Conservation (phyloP, 768 basidiomycete genomes). For the Psilocybe cubensis region DNA sequence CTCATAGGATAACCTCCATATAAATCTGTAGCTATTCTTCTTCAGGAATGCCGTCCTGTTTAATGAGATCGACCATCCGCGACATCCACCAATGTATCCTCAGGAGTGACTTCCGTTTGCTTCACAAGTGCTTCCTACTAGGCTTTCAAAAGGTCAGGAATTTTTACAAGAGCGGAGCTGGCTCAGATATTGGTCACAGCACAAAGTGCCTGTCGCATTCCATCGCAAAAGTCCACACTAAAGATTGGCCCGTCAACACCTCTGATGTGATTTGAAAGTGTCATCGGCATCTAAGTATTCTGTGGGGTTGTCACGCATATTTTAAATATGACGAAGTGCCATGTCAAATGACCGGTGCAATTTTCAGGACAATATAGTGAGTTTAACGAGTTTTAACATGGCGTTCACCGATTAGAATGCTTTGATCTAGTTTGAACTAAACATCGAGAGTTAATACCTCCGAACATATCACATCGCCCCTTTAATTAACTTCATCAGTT, state of each 20-base stretch:
- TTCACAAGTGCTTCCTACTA: neutral
- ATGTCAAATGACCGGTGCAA: neutral
- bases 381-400: neutral
- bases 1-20: neutral
- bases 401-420: neutral
- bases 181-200: neutral
- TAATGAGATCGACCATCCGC: neutral
- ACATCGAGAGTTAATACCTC: neutral
- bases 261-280: neutral
- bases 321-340: neutral
- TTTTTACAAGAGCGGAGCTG: neutral
- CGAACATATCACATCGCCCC: neutral
- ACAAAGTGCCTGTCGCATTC: neutral
- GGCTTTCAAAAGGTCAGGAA: neutral
- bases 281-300: neutral
- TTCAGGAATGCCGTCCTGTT: neutral
- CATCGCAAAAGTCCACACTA: no score
- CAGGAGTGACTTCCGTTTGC: neutral
- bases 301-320: neutral
- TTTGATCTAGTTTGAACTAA: no score
- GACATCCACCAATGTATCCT: neutral
- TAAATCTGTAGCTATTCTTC: neutral
- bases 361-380: neutral
- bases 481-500: neutral
- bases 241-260: neutral